These are phyloP conservation scores for Teratosphaeria gauchensis DNA, from an alignment of 2,329 filamentous ascomycete species.

Conservation along the genomic window DNA sequence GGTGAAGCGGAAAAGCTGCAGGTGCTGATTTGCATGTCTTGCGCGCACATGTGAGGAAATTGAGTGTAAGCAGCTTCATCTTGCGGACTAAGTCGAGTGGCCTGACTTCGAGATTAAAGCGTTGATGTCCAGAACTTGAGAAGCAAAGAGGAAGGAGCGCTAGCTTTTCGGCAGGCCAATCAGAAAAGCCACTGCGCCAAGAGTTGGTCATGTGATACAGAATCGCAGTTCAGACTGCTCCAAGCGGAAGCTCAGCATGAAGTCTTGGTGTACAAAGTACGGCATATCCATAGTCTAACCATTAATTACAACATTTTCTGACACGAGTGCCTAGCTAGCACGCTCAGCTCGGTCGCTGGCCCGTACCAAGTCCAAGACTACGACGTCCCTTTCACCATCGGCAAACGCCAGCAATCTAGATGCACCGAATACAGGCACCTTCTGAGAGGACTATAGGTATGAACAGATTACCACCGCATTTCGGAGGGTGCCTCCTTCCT, in stretches of 20 bases:
- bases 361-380: background rate
- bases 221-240: background rate
- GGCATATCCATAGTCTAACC: background rate
- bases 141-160: background rate
- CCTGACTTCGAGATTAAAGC: background rate
- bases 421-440: background rate
- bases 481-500: background rate
- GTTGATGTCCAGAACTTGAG: background rate
- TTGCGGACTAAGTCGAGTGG: background rate
- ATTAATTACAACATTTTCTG: background rate
- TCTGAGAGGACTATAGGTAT: background rate
- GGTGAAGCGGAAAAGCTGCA: slow-evolving; percentile 80
- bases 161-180: background rate
- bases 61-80: slow-evolving; percentile 94
- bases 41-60: slow-evolving; percentile 92
- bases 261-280: background rate
- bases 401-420: background rate
- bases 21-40: slow-evolving; percentile 82
- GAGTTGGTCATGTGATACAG: background rate
- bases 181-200: background rate
- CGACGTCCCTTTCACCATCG: too few species aligned
- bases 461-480: background rate
- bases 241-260: background rate
- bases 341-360: background rate
- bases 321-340: background rate